These are phyloP conservation scores for Fragaria vesca DNA, from an alignment of 306 rosid genomes.

Conservation along the genomic window DNA sequence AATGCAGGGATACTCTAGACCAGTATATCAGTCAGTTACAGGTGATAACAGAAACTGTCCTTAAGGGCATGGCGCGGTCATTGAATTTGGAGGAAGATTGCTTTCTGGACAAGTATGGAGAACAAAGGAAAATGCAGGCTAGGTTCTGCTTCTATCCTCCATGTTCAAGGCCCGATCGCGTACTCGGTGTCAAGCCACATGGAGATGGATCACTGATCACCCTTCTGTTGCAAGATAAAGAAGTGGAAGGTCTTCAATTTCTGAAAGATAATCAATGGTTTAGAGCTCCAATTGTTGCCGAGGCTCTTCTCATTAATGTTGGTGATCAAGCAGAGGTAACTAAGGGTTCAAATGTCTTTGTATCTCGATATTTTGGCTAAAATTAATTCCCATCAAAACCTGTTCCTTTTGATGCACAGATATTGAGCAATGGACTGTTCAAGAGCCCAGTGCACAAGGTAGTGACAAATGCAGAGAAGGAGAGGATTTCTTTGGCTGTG, in stretches of 20 bases:
- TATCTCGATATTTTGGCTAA: neutral
- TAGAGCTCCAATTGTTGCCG: neutral
- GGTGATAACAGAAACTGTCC: neutral
- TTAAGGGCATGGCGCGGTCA: neutral
- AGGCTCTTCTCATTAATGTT: neutral
- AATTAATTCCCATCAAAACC: neutral
- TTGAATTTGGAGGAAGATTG: slow-evolving; percentile 2
- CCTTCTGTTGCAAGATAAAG: slow-evolving; percentile 27
- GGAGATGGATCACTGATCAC: slow-evolving; percentile 18
- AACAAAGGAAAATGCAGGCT: neutral
- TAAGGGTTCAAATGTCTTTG: neutral
- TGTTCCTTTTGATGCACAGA: neutral
- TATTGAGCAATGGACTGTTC: slow-evolving; percentile 57
- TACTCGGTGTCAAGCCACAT: slow-evolving; percentile 23
- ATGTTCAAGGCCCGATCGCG: neutral
- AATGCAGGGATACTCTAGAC: neutral
- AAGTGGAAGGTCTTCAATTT: slow-evolving; percentile 11
- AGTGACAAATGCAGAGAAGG: slow-evolving; percentile 46
- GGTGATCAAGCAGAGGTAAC: neutral
- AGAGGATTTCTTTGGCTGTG: slow-evolving; percentile 55
- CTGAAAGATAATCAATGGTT: neutral
- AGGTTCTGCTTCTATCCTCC: slow-evolving; percentile 3
- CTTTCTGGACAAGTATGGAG: neutral
- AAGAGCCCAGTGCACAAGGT: slow-evolving; percentile 70
- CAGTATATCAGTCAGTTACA: neutral